Conservation (phyloP, 768 basidiomycete species). For the Lactifluus volemus region DNA sequence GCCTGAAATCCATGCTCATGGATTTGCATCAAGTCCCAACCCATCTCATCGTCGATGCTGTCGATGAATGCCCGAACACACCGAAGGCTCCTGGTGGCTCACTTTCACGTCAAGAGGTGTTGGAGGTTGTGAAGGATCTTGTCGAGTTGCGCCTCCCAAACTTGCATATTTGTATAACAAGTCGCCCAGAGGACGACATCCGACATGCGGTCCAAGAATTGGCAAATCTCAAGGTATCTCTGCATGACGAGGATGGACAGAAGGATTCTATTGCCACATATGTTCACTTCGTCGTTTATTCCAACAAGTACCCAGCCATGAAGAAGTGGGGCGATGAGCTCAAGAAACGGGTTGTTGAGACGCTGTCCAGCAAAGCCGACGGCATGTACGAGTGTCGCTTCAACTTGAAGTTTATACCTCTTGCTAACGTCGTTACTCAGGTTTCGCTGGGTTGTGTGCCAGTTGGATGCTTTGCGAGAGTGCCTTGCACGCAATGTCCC, state of each 20-base stretch:
- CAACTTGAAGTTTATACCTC: neutral
- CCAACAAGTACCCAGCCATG: constrained; percentile 24
- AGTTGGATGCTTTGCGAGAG: neutral
- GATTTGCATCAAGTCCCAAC: neutral
- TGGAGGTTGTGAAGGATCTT: neutral
- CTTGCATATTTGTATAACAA: neutral
- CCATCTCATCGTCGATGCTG: neutral
- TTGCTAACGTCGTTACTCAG: neutral
- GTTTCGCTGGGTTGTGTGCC: neutral
- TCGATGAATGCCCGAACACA: neutral
- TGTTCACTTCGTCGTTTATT: neutral
- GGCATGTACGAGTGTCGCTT: neutral
- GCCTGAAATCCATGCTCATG: neutral
- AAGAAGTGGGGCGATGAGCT: neutral
- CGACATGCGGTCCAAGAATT: neutral
- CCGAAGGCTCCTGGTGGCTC: neutral
- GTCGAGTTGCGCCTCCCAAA: neutral
- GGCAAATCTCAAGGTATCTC: neutral
- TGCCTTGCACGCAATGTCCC: neutral
- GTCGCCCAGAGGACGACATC: neutral
- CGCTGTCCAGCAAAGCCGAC: neutral
- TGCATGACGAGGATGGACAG: neutral
- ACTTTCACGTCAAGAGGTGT: neutral
- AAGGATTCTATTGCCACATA: neutral
- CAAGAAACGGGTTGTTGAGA: neutral